Base-by-base conservation (phyloP, 345 rosid genomes). In the Dipteronia sinensis region DNA sequence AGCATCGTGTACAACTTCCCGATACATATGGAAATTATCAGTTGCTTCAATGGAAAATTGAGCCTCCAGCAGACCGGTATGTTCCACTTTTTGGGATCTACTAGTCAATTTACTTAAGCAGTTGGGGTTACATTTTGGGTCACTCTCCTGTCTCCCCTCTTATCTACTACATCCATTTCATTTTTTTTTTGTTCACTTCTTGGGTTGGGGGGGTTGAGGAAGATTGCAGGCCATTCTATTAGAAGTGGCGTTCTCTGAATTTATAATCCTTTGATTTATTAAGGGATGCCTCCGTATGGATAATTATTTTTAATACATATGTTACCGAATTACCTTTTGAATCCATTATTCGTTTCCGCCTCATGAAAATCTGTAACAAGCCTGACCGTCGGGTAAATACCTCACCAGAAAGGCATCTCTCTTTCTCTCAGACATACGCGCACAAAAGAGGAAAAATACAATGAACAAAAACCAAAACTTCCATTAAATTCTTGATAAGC, bases 1-100 rank as follows among this genome's bases (percentile, higher is more conserved):
- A 90, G 76, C 91, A 90, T 71, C 91, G 67, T 19, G 65, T 94
- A 79, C 85, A 72, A 71, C 94, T 96, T 83, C 97, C 97, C 62
- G 85, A 84, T 53, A 73, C 73, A 44, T 92, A 86, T 20, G 97
- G 97, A 84, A 85, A 72, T 80, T 94, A 94, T 42, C 59, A 87
- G 82, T 82, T 91, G 77, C 70, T 92, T 56, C 71, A 77, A 12
- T 91, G 97, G 94, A 84, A 92, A 81, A 80, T 92, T 66, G 86
- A 89, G 84, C 92, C 92, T 72, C 79, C 81, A 46, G 65, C 29
- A 62, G 63, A 85, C 56, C 72, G 84, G 98, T 93, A 88, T 2
- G 46, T 61, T 67, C 27, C 13, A 47, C 15, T 61, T 31, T 67
- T 1, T 56, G 47, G 53, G 49, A 25, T 76, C 11, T 19, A 8